These are phyloP conservation scores for Sordaria brevicollis DNA, from an alignment of 495 filamentous ascomycete species.

Conservation along the genomic window DNA sequence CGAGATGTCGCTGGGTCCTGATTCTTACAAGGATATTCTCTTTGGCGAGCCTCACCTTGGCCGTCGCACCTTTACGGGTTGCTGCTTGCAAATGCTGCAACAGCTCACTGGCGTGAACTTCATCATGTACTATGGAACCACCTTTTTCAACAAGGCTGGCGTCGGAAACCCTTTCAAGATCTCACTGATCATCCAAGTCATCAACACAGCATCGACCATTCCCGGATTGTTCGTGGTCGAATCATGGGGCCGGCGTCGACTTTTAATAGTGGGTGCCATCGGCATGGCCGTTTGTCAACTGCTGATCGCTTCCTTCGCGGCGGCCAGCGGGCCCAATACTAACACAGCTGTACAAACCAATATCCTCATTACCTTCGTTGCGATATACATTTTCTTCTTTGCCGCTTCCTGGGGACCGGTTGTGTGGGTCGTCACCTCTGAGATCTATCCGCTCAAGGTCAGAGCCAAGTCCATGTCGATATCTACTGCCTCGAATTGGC, in stretches of 20 bases:
- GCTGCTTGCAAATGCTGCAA: conserved; percentile 49
- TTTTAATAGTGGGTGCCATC: conserved; percentile 61
- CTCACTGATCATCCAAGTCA: conserved; percentile 62
- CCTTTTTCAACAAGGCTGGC: conserved; percentile 59
- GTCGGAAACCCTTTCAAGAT: conserved; percentile 58
- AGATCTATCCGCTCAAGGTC: conserved; percentile 73
- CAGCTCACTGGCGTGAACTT: conserved; percentile 50
- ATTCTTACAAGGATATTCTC: conserved; percentile 65
- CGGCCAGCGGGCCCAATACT: conserved; percentile 34
- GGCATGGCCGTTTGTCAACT: conserved; percentile 69
- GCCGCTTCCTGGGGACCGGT: conserved; percentile 73
- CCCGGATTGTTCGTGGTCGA: conserved; percentile 69
- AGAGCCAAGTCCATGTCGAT: conserved; percentile 76
- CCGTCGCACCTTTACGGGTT: conserved; percentile 45
- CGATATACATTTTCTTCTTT: conserved; percentile 79
- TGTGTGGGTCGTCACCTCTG: conserved; percentile 75
- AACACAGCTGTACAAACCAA: conserved; percentile 44
- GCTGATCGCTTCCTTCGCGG: conserved; percentile 60
- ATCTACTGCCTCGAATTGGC: conserved; percentile 68
- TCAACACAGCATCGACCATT: conserved; percentile 65
- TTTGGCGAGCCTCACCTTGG: conserved; percentile 47
- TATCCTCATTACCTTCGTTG: conserved; percentile 66
- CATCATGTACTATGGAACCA: conserved; percentile 69
- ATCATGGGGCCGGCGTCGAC: conserved; percentile 61
- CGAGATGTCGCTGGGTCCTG: conserved; percentile 63